phyloP scores from a whole-genome alignment of 805 yeast species.

The Blastobotrys attinorum region DNA sequence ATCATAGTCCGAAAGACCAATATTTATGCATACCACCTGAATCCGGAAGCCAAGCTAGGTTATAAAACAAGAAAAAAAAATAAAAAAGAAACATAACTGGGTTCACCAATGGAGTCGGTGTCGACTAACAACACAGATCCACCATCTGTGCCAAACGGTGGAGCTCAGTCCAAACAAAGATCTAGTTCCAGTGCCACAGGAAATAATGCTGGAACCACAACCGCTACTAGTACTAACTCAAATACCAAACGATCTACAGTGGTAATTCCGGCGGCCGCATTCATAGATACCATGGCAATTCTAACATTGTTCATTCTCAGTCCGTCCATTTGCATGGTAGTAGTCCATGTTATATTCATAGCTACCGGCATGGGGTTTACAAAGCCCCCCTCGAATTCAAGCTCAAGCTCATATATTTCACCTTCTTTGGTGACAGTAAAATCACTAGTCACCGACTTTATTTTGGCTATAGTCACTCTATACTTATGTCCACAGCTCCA shows the following conservation, averaged over 20 bases:
- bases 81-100: background rate
- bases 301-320: slow-evolving; percentile 25
- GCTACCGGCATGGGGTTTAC: slow-evolving; percentile 14
- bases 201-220: too few relatives aligned
- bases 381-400: too few relatives aligned
- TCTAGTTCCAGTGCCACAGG: too few relatives aligned
- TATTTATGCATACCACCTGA: too few relatives aligned
- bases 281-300: slow-evolving; percentile 29
- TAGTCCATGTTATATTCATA: slow-evolving; percentile 23
- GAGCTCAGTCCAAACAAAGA: too few relatives aligned
- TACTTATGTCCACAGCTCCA: slow-evolving; percentile 14
- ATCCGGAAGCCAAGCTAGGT: too few relatives aligned
- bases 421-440: slow-evolving; percentile 8
- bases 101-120: background rate
- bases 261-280: slow-evolving; percentile 26
- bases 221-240: too few relatives aligned
- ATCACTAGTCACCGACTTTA: slow-evolving; percentile 17
- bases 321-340: slow-evolving; percentile 23
- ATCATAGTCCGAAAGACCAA: too few relatives aligned
- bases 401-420: slow-evolving; percentile 7
- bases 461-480: slow-evolving; percentile 16
- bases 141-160: too few relatives aligned
- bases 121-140: too few relatives aligned
- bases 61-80: slow-evolving; percentile 1
- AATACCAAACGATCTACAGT: too few relatives aligned